Evolutionary conservation across 352 stramenopile genomes (phyloP).

Genomic region (Blastocystis sp.): DNA sequence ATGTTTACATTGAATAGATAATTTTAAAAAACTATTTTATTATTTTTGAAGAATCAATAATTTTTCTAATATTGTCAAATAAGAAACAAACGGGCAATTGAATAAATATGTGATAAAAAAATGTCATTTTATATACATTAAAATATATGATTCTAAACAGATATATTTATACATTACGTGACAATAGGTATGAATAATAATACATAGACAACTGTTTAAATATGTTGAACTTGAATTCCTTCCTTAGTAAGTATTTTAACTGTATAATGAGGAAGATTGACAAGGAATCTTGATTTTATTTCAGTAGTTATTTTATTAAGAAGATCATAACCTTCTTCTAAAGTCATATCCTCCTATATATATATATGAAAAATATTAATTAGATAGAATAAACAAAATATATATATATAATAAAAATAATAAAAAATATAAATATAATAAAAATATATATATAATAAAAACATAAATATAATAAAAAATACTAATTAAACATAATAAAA

Average conservation of each 20-base stretch:
- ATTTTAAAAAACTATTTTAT: conserved; percentile 1
- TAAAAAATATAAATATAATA: too few relatives aligned
- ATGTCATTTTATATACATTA: background rate
- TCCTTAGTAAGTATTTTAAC: conserved; percentile 33
- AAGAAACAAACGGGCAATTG: background rate
- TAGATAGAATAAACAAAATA: too few relatives aligned
- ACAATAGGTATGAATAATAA: conserved; percentile 2
- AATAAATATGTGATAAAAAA: background rate
- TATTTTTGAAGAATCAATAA: background rate
- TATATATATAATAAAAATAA: too few relatives aligned
- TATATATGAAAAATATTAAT: too few relatives aligned
- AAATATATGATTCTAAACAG: conserved; percentile 6
- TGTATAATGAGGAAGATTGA: conserved; percentile 28
- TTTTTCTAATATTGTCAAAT: background rate
- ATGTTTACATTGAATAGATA: background rate
- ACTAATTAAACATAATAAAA: too few relatives aligned
- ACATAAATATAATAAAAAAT: too few relatives aligned
- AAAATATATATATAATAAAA: too few relatives aligned
- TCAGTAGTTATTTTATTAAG: conserved; percentile 3
- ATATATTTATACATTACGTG: background rate
- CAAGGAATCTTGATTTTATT: conserved; percentile 20
- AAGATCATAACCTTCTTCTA: conserved; percentile 17
- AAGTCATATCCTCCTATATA: conserved; percentile 23
- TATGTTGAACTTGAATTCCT: conserved; percentile 27
- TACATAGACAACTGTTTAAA: conserved; percentile 9